Conservation (phyloP, 2,329 filamentous ascomycete species). For the Teratosphaeriaceae sp. region DNA sequence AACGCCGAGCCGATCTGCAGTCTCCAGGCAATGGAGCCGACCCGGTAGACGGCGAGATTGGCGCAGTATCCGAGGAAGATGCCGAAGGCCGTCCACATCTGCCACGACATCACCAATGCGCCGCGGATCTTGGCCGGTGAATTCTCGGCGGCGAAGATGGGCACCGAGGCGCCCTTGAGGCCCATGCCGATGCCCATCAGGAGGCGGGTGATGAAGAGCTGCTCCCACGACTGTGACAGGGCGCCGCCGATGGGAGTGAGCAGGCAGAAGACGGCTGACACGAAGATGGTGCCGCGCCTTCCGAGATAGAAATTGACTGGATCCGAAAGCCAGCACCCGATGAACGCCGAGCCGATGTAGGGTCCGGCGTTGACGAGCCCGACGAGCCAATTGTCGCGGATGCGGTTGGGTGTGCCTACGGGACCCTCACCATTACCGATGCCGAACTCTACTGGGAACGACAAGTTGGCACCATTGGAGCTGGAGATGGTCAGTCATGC, state of each 20-base stretch:
- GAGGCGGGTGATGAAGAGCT: conserved; percentile 62
- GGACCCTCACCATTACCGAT: too few relatives aligned
- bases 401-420: not conserved
- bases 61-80: conserved; percentile 58
- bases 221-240: conserved; percentile 56
- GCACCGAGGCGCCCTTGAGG: conserved; percentile 37
- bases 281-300: conserved; percentile 32
- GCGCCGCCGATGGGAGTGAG: conserved; percentile 60
- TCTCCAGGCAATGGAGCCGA: conserved; percentile 57
- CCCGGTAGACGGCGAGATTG: conserved; percentile 56
- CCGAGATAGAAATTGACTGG: conserved; percentile 26
- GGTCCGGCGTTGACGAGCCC: conserved; percentile 46
- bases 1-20: conserved; percentile 57
- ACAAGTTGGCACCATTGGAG: conserved; percentile 27
- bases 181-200: conserved; percentile 54
- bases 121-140: conserved; percentile 44
- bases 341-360: conserved; percentile 34
- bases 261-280: conserved; percentile 43
- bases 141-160: conserved; percentile 33
- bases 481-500: too few relatives aligned
- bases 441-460: conserved; percentile 19
- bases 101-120: conserved; percentile 27
- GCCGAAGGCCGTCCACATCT: conserved; percentile 51
- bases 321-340: conserved; percentile 47
- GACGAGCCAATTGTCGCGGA: conserved; percentile 16